phyloP scores from a whole-genome alignment of 225 moss, liverwort and hornwort genomes.

The Physcomitrium patens region DNA sequence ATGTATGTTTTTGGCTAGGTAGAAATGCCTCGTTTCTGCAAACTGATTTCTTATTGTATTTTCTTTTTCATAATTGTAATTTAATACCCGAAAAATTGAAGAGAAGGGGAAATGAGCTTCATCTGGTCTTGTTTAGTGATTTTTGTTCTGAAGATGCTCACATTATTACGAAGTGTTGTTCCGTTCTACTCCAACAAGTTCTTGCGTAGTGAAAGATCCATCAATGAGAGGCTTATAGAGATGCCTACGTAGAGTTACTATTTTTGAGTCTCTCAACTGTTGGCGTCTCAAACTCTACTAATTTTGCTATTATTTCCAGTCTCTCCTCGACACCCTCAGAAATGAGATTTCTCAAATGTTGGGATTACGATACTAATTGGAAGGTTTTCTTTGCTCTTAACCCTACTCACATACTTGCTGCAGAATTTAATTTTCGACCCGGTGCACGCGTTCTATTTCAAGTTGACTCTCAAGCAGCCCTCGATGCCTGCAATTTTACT shows the following conservation, averaged over 20 bases:
- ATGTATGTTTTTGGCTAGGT: background rate
- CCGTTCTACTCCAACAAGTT: background rate
- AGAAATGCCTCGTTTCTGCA: background rate
- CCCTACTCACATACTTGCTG: background rate
- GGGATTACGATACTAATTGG: background rate
- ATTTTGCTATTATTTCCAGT: background rate
- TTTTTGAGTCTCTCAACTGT: too few relatives aligned
- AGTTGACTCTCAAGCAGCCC: constrained; percentile 30
- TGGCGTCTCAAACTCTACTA: background rate
- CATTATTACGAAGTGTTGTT: background rate
- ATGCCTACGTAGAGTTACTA: background rate
- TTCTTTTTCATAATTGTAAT: background rate
- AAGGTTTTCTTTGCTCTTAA: background rate
- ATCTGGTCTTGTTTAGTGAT: background rate
- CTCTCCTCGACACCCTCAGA: background rate
- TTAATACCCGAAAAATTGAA: background rate
- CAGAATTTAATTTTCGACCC: constrained; percentile 23
- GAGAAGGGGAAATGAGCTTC: background rate
- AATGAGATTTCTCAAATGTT: too few relatives aligned
- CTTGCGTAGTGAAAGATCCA: background rate
- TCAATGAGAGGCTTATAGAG: background rate
- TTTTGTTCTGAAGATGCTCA: background rate
- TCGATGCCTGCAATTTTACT: constrained; percentile 33
- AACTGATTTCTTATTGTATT: background rate
- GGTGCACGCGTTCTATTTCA: constrained; percentile 28